Base-by-base conservation (phyloP, 805 yeast species). In the Candida sonorensis region DNA sequence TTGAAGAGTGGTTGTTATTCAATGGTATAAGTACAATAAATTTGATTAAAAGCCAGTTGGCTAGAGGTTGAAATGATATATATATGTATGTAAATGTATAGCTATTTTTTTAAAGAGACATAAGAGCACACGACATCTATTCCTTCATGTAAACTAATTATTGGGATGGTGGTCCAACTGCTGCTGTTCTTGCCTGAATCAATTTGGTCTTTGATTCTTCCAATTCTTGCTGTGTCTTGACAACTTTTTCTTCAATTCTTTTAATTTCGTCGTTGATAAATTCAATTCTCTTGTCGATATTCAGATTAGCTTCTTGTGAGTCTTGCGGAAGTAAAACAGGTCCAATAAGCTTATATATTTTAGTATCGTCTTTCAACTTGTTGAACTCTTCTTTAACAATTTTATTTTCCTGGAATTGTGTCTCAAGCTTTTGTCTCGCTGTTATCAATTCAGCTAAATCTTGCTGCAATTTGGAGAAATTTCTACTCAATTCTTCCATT, bases 251-350 rank as follows among this genome's bases (percentile, higher is more conserved):
- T 50, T 90, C 97, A 14, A 83, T 87, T 34, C 90, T 65, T 34
- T 64, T 63, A 36, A 92, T 84, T 60, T 92, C 97, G 24, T 65
- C 66, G 41, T 72, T 66, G 29, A 92, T 92, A 49, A 84, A 94
- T 53, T 87, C 96, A 27, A 92, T 67, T 59, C 99, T 79, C 53
- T 90, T 94, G 22, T 69, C 74, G 22, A 92, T 96, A 50, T 90
- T 90, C 49, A 73, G 45, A 42, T 75, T 75, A 15, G 98, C 95
- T 57, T 92, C 97, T 9, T 55, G 55, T 38, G 72, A 72, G 34
- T 87, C 95, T 50, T 90, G 96, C 2, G 97, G 96, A 40, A 94
- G 66, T 38, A 92, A 66, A 4, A 90, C 87, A 6, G 95, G 94
- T 1, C 98, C 98, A 17, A 90, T 82, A 42, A 88, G 68, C 59